Evolutionary conservation across 2,329 filamentous ascomycete species (phyloP).

Genomic region (Sclerotinia borealis): DNA sequence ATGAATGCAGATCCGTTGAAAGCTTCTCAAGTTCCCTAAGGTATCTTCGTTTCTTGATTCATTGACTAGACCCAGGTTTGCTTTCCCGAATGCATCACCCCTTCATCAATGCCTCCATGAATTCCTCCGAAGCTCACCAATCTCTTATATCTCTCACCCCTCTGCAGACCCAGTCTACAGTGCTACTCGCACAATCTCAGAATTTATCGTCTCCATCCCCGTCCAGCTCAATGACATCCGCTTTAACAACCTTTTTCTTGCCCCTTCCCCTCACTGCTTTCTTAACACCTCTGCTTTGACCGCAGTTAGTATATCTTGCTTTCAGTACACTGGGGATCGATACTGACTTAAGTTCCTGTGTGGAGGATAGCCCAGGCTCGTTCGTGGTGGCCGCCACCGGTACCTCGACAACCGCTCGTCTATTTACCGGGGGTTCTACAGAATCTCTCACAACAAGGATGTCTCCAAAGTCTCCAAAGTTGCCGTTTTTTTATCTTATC

Average conservation of each 20-base stretch:
- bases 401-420: background rate
- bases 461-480: background rate
- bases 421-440: background rate
- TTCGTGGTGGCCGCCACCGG: background rate
- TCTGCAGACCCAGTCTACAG: background rate
- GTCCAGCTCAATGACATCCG: background rate
- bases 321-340: rapidly evolving
- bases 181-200: background rate
- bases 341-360: background rate
- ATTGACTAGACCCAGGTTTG: background rate
- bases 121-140: background rate
- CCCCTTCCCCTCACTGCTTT: background rate
- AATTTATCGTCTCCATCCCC: background rate
- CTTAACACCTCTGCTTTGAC: background rate
- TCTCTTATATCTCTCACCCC: rapidly evolving
- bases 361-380: background rate
- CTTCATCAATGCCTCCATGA: background rate
- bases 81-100: background rate
- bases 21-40: background rate
- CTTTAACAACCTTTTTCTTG: background rate
- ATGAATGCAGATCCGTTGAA: background rate
- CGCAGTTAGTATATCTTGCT: background rate
- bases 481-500: background rate
- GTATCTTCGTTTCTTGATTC: background rate
- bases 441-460: background rate